A percentile compares a stretch with the other conserved stretches of the same genome.
Conservation (phyloP, 257 asterid species). For the Fraxinus cuspidata region DNA sequence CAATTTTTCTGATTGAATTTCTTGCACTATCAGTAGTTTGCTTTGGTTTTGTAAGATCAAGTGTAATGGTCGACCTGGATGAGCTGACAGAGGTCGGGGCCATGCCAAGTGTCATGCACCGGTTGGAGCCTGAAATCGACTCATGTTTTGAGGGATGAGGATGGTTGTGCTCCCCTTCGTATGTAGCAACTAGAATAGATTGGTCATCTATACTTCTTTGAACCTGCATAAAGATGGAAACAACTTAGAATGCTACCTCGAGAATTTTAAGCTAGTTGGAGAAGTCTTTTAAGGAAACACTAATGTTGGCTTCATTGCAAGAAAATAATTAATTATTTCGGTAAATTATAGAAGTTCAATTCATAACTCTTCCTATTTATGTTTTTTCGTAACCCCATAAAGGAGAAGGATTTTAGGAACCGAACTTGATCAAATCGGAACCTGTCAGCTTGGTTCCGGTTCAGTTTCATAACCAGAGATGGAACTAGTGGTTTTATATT, state of each 20-base stretch:
- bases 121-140: slow-evolving; percentile 29
- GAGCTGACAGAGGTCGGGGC: slow-evolving; percentile 39
- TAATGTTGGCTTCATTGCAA: too few species aligned
- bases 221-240: slow-evolving; percentile 41
- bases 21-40: slow-evolving; percentile 27
- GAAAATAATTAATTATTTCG: too few species aligned
- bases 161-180: slow-evolving; percentile 91
- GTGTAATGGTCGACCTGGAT: slow-evolving; percentile 48
- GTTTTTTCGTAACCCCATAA: too few species aligned
- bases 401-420: too few species aligned
- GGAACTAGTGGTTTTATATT: too few species aligned
- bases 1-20: slow-evolving; percentile 21
- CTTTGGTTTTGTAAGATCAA: slow-evolving; percentile 62
- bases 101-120: slow-evolving; percentile 35
- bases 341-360: too few species aligned
- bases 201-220: slow-evolving; percentile 82
- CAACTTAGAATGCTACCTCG: not conserved
- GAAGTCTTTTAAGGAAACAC: too few species aligned
- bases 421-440: too few species aligned
- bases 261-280: too few species aligned
- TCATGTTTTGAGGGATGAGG: slow-evolving; percentile 61
- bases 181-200: slow-evolving; percentile 69
- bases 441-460: too few species aligned
- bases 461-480: too few species aligned
- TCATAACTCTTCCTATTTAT: too few species aligned